Conservation (phyloP, 2,329 filamentous ascomycete genomes). For the Monilinia polystroma region DNA sequence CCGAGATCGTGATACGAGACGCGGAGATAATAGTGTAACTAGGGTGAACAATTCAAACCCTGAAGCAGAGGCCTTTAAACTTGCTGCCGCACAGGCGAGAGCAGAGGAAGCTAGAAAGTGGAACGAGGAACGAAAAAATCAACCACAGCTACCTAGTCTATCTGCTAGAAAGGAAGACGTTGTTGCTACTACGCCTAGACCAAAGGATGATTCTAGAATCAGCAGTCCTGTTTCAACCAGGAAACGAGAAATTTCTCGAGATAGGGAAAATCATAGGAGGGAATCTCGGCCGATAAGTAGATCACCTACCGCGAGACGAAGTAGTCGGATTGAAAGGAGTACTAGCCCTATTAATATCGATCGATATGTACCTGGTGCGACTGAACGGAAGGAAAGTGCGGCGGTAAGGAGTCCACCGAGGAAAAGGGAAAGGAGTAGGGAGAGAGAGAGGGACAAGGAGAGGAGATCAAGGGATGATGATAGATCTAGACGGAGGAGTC, state of each 20-base stretch:
- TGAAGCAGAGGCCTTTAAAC: constrained; percentile 47
- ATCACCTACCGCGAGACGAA: constrained; percentile 34
- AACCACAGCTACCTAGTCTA: constrained; percentile 51
- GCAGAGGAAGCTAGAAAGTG: constrained; percentile 62
- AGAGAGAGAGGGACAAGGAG: constrained; percentile 32
- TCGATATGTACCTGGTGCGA: constrained; percentile 39
- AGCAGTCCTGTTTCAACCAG: constrained; percentile 33
- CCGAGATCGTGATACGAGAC: constrained; percentile 27
- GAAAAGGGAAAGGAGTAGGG: constrained; percentile 35
- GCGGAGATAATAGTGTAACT: constrained; percentile 22
- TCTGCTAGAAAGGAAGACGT: constrained; percentile 29
- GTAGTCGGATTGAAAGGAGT: constrained; percentile 38
- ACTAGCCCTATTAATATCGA: constrained; percentile 40
- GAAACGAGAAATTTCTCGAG: constrained; percentile 39
- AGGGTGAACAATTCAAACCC: constrained; percentile 22
- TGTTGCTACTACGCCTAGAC: constrained; percentile 25
- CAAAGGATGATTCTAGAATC: constrained; percentile 28
- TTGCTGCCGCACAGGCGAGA: constrained; percentile 61
- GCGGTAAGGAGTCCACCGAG: constrained; percentile 27
- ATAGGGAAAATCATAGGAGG: constrained; percentile 35
- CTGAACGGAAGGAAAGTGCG: constrained; percentile 33
- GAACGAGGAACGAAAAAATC: constrained; percentile 58
- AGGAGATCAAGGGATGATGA: constrained; percentile 24
- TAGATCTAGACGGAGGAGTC: constrained; percentile 28
- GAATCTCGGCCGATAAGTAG: constrained; percentile 39